phyloP scores from a whole-genome alignment of 176 grass and related monocot genomes.

The Aechmea fasciata region DNA sequence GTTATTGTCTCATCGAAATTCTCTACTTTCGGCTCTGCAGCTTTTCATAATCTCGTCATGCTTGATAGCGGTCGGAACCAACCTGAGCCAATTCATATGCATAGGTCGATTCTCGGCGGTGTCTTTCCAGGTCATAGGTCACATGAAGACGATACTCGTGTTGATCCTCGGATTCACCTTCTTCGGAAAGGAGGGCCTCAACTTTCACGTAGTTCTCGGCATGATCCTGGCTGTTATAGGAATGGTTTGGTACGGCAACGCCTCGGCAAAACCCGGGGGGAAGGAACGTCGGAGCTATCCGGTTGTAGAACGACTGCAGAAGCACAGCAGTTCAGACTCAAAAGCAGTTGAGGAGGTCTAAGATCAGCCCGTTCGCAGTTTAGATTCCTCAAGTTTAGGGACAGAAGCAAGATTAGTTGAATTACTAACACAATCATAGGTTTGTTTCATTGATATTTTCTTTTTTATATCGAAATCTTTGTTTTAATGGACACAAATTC shows the following conservation, averaged over 20 bases:
- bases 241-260: constrained; percentile 88
- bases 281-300: constrained; percentile 41
- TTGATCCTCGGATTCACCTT: constrained; percentile 77
- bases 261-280: constrained; percentile 68
- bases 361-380: not conserved
- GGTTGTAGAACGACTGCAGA: not conserved
- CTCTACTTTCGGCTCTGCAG: constrained; percentile 21
- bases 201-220: constrained; percentile 64
- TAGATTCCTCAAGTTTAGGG: not conserved
- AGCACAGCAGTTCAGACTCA: not conserved
- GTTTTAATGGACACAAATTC: not conserved
- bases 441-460: not conserved
- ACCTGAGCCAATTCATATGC: constrained; percentile 96
- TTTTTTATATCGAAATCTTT: not conserved
- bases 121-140: constrained; percentile 86
- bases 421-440: not conserved
- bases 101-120: constrained; percentile 80
- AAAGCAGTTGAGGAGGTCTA: not conserved
- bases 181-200: constrained; percentile 80
- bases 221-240: constrained; percentile 76
- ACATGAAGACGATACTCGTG: constrained; percentile 96
- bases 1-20: not conserved
- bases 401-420: not conserved
- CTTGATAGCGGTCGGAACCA: constrained; percentile 71
- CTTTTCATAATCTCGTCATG: constrained; percentile 64